Evolutionary conservation across 2,329 filamentous ascomycete genomes (phyloP), one percentile per base, ranked within the genome.

Genomic region (Orbilia ellipsospora): DNA sequence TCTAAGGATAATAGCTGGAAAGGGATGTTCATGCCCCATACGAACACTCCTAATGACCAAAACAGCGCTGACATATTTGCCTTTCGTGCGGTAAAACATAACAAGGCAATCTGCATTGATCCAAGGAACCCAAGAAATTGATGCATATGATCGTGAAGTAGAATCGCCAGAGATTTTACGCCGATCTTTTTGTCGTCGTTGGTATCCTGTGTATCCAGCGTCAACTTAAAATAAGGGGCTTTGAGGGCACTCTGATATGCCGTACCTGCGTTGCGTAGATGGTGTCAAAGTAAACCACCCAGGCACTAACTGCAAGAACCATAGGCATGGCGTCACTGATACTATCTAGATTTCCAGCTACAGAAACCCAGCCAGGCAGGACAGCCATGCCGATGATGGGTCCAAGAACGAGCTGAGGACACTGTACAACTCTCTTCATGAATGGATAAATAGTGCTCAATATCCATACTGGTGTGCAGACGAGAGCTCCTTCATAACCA

Each of bases 231-330:
- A n/a, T n/a, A n/a, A n/a, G n/a, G n/a, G n/a, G 28, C 28, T 31
- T 7, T 31, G 28, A 31, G 4, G 7, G 28, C 28, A 31, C 7
- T 31, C 7, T 31, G 28, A 31, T 31, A 31, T 3, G 7, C 7
- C 51, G n/a, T 60, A 73, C 68, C 62, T 73, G 68, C 59, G 68
- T 66, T 44, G 59, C 68, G 36, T 73, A 73, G 28, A 55, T 65
- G 36, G 68, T 73, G 52, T 73, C 68, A 36, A 66, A 73, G 13
- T 73, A 73, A 18, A 73, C 54, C 2, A 63, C 62, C 68, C 68
- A 73, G 16, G 54, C 52, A 28, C 40, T 66, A 1, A 45, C 42
- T 5, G 68, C 68, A 1, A 73, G 52, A 13, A 73, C 44, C 60
- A 73, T 52, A 10, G 68, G 68, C 7, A 73, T 50, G 28, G 61